Evolutionary conservation across 164 flowering plant species (phyloP), one percentile per base, ranked within the genome.

Genomic region (Macadamia integrifolia): DNA sequence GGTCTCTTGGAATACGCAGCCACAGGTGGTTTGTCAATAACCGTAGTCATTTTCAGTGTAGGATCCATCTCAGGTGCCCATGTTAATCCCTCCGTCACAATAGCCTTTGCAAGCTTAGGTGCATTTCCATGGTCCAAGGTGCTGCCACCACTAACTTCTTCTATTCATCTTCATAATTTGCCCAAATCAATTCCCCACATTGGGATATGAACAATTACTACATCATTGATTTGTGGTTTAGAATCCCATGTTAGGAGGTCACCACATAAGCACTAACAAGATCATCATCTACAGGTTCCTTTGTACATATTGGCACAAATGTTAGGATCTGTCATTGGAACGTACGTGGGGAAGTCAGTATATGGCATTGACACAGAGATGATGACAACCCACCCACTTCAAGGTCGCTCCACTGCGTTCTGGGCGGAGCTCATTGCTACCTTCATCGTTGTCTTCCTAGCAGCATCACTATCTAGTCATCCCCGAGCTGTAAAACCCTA

Each of bases 11-110:
- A 83, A 72, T 88, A 85, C 69, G 94, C 98, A 23, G 69, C 78
- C 31, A 82, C 92, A 0, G 94, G 84, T 3, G 98, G 88, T 1
- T 66, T 89, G 58, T 70, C 90, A 0, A 75, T 91, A 17, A 59
- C 80, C 0, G 77, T 89, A 1, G 50, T 91, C 18, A 76, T 88
- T 35, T 86, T 80, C 84, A 67, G 86, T 1, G 64, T 88, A 15
- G 97, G 91, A 1, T 68, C 78, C n/a, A 89, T 91, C 64, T 93
- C 98, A 1, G 93, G 91, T 35, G 94, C 92, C 1, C 97, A 91
- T 74, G 81, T 87, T 42, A 91, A 93, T 67, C 98, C 98, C 18
- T 83, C 97, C 9, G 75, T 89, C 64, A 89, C 95, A 0, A 56
- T 91, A 0, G 87, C 93, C 40, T 86, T 82, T 56, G 96, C 97